phyloP scores from a whole-genome alignment of 441 rosid species.

The Biscutella auriculata region DNA sequence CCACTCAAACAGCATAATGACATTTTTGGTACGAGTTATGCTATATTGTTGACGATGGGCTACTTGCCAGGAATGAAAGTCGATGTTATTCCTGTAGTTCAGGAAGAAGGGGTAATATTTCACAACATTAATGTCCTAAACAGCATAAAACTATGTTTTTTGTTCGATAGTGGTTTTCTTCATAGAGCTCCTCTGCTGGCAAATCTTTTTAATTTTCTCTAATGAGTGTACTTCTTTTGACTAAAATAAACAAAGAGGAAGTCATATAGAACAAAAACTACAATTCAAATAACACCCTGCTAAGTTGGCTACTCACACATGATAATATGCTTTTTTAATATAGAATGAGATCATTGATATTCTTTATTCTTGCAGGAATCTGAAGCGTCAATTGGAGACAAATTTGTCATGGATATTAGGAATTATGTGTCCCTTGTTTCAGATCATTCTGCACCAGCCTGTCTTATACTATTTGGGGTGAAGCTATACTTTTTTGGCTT shows the following conservation, averaged over 20 bases:
- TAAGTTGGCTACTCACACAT: not conserved
- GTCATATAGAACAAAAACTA: not conserved
- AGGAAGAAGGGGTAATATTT: slow-evolving; percentile 22
- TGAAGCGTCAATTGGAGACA: slow-evolving; percentile 28
- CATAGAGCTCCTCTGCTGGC: not conserved
- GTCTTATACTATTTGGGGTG: slow-evolving; percentile 69
- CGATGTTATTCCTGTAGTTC: slow-evolving; percentile 45
- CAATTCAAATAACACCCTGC: not conserved
- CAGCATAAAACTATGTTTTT: not conserved
- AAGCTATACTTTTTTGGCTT: slow-evolving; percentile 14
- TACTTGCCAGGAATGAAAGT: slow-evolving; percentile 77
- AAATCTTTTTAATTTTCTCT: not conserved
- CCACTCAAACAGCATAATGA: slow-evolving; percentile 33
- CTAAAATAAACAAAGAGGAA: not conserved
- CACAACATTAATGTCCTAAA: not conserved
- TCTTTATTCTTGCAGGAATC: slow-evolving; percentile 25
- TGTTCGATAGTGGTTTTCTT: not conserved
- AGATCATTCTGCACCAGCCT: slow-evolving; percentile 43
- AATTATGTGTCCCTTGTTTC: slow-evolving; percentile 38
- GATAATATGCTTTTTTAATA: not conserved
- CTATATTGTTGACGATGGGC: slow-evolving; percentile 60
- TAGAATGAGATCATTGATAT: not conserved
- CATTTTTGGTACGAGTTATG: slow-evolving; percentile 4
- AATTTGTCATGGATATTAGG: slow-evolving; percentile 52
- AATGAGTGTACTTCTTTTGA: not conserved